These are phyloP conservation scores for Thielaviopsis ethacetica DNA, from an alignment of 2,329 filamentous ascomycete genomes.

Conservation along the genomic window DNA sequence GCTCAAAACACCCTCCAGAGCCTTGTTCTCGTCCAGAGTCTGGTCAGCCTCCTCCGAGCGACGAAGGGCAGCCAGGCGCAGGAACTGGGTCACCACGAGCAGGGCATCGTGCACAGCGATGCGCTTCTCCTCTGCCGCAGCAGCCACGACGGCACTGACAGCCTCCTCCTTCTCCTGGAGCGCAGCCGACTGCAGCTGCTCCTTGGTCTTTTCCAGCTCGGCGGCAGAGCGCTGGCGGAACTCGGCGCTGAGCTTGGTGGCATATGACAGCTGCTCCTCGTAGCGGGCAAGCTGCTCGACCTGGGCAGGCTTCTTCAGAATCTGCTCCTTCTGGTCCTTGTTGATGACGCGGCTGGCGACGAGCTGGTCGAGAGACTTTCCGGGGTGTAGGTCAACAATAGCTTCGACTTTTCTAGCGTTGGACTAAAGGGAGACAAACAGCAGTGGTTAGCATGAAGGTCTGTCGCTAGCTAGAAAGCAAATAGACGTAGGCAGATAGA, in stretches of 20 bases:
- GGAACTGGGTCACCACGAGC: constrained; percentile 59
- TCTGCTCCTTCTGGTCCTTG: constrained; percentile 60
- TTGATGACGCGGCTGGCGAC: constrained; percentile 61
- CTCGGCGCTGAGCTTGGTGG: constrained; percentile 60
- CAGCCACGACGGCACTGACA: constrained; percentile 31
- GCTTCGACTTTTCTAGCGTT: constrained; percentile 57
- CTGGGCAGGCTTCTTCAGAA: constrained; percentile 59
- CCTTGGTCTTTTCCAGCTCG: constrained; percentile 45
- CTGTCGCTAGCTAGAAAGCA: too few species aligned
- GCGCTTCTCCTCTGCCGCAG: constrained; percentile 21
- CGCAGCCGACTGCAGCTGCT: constrained; percentile 32
- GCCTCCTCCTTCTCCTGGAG: constrained; percentile 39
- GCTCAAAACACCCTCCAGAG: constrained; percentile 64
- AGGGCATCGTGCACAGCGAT: constrained; percentile 43
- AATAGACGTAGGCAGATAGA: not conserved
- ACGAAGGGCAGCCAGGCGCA: constrained; percentile 62
- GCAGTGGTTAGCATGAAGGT: not conserved
- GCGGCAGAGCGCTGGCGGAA: constrained; percentile 44
- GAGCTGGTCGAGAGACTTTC: constrained; percentile 56
- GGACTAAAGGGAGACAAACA: constrained; percentile 30
- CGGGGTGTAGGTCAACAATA: constrained; percentile 52
- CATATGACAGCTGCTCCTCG: constrained; percentile 59
- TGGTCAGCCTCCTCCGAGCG: constrained; percentile 52
- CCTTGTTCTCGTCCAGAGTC: constrained; percentile 55
- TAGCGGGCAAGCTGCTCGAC: constrained; percentile 50